Evolutionary conservation across 1,139 yeast species (phyloP).

Genomic region (Suhomyces bolitotheri): DNA sequence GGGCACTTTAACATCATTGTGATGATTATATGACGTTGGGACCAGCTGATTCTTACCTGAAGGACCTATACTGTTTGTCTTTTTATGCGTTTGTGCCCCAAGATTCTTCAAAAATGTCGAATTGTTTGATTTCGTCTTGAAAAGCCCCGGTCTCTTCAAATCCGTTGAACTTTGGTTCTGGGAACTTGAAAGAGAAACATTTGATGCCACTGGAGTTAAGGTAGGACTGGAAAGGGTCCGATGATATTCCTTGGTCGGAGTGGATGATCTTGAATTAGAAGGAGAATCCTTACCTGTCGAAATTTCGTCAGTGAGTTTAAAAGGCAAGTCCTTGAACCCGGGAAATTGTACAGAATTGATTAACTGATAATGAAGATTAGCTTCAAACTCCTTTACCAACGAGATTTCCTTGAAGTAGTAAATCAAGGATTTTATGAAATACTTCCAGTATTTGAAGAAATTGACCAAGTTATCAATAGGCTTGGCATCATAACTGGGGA

Average conservation of each 20-base stretch:
- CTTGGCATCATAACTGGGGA: slow-evolving; percentile 41
- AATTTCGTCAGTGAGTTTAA: slow-evolving; percentile 17
- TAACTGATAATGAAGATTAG: slow-evolving; percentile 63
- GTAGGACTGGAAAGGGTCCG: slow-evolving; percentile 7
- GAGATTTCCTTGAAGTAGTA: slow-evolving; percentile 63
- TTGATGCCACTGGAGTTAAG: slow-evolving; percentile 5
- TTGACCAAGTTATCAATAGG: slow-evolving; percentile 55
- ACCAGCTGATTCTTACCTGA: not conserved
- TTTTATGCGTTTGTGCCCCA: slow-evolving; percentile 4
- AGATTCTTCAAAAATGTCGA: slow-evolving; percentile 21
- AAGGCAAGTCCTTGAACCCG: slow-evolving; percentile 40
- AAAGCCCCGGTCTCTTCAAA: slow-evolving; percentile 31
- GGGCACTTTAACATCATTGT: slow-evolving; percentile 39
- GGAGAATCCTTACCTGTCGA: slow-evolving; percentile 6
- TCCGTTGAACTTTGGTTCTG: slow-evolving; percentile 6
- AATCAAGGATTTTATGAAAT: slow-evolving; percentile 61
- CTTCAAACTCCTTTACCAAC: slow-evolving; percentile 67
- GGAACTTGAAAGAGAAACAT: slow-evolving; percentile 1
- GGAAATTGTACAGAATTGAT: slow-evolving; percentile 63
- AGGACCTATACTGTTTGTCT: not conserved
- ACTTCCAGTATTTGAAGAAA: slow-evolving; percentile 71
- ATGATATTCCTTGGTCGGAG: slow-evolving; percentile 16
- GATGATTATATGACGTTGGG: slow-evolving; percentile 4
- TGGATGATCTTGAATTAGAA: slow-evolving; percentile 8
- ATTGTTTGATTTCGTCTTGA: slow-evolving; percentile 35